A percentile compares a stretch with the other conserved stretches of the same genome.
phyloP scores from a whole-genome alignment of 495 filamentous ascomycete genomes.

The Hypoxylon lienhwacheense region DNA sequence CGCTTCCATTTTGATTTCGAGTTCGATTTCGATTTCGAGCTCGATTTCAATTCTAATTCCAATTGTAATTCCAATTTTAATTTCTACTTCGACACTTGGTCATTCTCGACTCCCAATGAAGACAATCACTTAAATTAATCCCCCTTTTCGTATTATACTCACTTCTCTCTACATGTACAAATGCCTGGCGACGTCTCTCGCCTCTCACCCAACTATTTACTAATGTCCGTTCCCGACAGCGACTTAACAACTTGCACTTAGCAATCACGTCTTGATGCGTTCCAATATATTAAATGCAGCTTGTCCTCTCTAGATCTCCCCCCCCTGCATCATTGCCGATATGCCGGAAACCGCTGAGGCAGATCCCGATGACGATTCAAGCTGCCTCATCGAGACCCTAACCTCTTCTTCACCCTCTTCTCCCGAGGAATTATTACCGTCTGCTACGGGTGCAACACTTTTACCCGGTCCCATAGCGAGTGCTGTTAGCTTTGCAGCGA shows the following conservation, averaged over 20 bases:
- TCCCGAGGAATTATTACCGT: background rate
- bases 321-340: background rate
- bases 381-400: background rate
- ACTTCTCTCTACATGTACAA: too few species aligned
- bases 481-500: slow-evolving; percentile 67
- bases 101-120: too few species aligned
- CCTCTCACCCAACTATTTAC: too few species aligned
- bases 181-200: too few species aligned
- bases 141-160: too few species aligned
- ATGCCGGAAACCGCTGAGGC: slow-evolving; percentile 5
- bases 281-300: slow-evolving; percentile 7
- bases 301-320: background rate
- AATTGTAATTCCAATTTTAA: too few species aligned
- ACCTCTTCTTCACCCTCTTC: slow-evolving; percentile 6
- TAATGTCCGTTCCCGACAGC: too few species aligned
- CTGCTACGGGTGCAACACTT: slow-evolving; percentile 58
- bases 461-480: slow-evolving; percentile 68
- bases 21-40: background rate
- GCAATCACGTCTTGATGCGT: too few species aligned
- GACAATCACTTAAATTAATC: too few species aligned
- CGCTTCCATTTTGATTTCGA: background rate
- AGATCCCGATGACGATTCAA: slow-evolving; percentile 15
- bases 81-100: background rate
- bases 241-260: background rate
- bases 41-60: too few species aligned